Evolutionary conservation across 805 yeast genomes (phyloP).

Genomic region (Zygoascus bituminiphila): DNA sequence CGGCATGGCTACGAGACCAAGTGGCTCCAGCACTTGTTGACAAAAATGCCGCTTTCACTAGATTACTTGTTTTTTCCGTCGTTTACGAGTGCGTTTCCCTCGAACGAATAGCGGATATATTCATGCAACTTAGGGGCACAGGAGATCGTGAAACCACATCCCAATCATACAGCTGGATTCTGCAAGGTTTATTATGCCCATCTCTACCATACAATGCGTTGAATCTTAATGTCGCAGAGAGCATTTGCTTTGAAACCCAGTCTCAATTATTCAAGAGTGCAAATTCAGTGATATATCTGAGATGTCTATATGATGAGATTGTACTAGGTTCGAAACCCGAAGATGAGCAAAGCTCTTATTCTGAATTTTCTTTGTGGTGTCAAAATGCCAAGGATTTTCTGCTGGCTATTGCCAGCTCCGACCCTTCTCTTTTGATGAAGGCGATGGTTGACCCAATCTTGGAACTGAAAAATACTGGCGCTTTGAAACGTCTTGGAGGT

Average conservation of each 20-base stretch:
- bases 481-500: not conserved
- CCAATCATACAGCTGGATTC: not conserved
- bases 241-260: constrained; percentile 17
- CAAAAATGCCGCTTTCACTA: constrained; percentile 32
- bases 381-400: constrained; percentile 8
- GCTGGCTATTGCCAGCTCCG: constrained; percentile 5
- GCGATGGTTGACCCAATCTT: constrained; percentile 14
- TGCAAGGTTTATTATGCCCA: not conserved
- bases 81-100: constrained; percentile 32
- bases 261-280: constrained; percentile 14
- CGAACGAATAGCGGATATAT: constrained; percentile 29
- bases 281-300: constrained; percentile 10
- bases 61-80: constrained; percentile 32
- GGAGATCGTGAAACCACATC: not conserved
- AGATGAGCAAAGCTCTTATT: not conserved
- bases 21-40: constrained; percentile 21
- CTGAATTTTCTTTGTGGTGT: constrained; percentile 6
- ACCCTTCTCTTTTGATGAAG: constrained; percentile 6
- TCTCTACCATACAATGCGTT: not conserved
- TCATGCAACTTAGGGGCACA: constrained; percentile 12
- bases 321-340: not conserved
- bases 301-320: constrained; percentile 11
- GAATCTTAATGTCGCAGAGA: constrained; percentile 15
- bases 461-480: constrained; percentile 3
- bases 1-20: constrained; percentile 24